Percentiles rank a stretch among this genome's conserved stretches.
These are phyloP conservation scores for Fusarium goolgardi DNA, from an alignment of 2,329 filamentous ascomycete genomes.

Conservation along the genomic window DNA sequence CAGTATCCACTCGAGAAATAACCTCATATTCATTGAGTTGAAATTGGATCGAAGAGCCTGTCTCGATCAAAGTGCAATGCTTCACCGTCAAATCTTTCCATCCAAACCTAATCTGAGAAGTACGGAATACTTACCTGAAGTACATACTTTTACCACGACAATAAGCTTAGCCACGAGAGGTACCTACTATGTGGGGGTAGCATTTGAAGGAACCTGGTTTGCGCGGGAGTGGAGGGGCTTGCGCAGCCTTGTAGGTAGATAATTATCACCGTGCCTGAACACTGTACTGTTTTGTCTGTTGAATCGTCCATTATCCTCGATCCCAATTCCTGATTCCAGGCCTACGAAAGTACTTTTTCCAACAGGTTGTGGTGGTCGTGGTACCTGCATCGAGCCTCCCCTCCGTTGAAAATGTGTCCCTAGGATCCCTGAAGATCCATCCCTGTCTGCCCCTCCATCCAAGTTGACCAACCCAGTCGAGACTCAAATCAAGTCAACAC, in stretches of 20 bases:
- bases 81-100: not conserved
- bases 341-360: conserved; percentile 25
- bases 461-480: conserved; percentile 9
- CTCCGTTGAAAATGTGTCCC: conserved; percentile 20
- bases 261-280: not conserved
- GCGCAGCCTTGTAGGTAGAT: conserved; percentile 34
- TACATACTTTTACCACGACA: conserved; percentile 4
- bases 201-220: conserved; percentile 35
- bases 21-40: not conserved
- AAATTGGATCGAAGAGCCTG: not conserved
- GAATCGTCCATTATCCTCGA: conserved; percentile 4
- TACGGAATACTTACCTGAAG: not conserved
- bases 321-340: conserved; percentile 17
- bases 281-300: conserved; percentile 20
- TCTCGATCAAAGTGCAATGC: not conserved
- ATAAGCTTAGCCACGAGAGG: conserved; percentile 32
- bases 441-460: conserved; percentile 37
- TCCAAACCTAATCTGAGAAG: not conserved
- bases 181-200: conserved; percentile 26
- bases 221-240: conserved; percentile 37
- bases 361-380: conserved; percentile 24
- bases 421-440: conserved; percentile 36
- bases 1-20: conserved; percentile 10
- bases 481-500: conserved; percentile 27
- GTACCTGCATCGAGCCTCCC: conserved; percentile 39